These are phyloP conservation scores for Candida palmyrensis DNA, from an alignment of 805 yeast species.

Conservation along the genomic window DNA sequence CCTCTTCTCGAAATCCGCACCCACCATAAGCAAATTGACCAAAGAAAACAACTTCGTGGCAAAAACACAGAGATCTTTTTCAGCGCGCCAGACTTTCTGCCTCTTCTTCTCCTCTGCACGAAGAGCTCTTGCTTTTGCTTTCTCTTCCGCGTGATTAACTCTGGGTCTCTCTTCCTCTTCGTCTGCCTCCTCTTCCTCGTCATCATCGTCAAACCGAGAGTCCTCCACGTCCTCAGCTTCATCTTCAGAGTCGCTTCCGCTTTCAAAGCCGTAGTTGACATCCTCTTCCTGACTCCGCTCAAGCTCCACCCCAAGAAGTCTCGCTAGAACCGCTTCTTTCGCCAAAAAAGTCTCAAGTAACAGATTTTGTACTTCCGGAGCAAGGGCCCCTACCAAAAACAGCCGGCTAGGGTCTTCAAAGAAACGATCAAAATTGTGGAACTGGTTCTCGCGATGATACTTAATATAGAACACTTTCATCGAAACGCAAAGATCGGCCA, in stretches of 20 bases:
- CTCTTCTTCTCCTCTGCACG: conserved; percentile 4
- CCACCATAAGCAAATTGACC: conserved; percentile 26
- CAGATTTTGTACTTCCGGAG: conserved; percentile 21
- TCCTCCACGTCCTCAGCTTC: conserved; percentile 6
- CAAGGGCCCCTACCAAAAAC: conserved; percentile 15
- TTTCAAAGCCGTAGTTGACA: conserved; percentile 31
- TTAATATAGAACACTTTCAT: conserved; percentile 30
- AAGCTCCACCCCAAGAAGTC: conserved; percentile 27
- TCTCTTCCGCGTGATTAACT: not conserved
- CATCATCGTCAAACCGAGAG: conserved; percentile 5
- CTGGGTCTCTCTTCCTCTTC: not conserved
- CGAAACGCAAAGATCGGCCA: conserved; percentile 29
- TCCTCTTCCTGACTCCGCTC: conserved; percentile 53
- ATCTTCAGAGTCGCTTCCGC: conserved; percentile 7
- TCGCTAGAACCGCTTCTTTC: conserved; percentile 45
- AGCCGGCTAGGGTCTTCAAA: conserved; percentile 17
- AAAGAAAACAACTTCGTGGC: conserved; percentile 36
- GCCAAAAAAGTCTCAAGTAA: conserved; percentile 41
- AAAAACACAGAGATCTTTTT: conserved; percentile 37
- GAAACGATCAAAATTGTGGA: conserved; percentile 28
- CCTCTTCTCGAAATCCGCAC: conserved; percentile 21
- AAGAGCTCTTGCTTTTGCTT: conserved; percentile 2
- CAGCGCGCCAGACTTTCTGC: conserved; percentile 28
- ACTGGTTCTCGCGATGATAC: conserved; percentile 20
- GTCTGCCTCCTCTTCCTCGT: conserved; percentile 9